These are phyloP conservation scores for Epichloe typhina DNA, from an alignment of 2,329 filamentous ascomycete species.

Conservation along the genomic window DNA sequence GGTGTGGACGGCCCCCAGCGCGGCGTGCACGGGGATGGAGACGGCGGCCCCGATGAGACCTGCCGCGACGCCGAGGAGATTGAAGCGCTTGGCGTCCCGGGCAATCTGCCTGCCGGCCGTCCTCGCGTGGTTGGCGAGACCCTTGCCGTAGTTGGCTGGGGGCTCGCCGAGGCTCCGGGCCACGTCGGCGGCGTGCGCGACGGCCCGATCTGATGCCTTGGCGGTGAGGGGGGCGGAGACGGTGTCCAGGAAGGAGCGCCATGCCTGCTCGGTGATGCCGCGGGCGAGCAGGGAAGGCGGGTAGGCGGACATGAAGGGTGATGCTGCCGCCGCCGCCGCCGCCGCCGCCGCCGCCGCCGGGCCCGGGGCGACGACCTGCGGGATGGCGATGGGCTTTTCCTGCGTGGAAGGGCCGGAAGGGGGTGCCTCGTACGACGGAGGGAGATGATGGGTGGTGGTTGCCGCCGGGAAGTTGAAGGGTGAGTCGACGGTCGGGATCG, in stretches of 20 bases:
- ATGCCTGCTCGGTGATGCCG: constrained; percentile 23
- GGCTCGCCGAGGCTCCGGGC: too few relatives aligned
- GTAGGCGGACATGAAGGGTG: constrained; percentile 24
- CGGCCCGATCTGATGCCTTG: constrained; percentile 28
- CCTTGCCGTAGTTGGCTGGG: too few relatives aligned
- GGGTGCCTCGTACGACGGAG: constrained; percentile 15
- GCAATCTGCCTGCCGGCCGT: too few relatives aligned
- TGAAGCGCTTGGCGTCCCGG: too few relatives aligned
- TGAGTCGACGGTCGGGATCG: constrained; percentile 6
- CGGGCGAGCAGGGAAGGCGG: constrained; percentile 23
- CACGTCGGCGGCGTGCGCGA: constrained; percentile 11
- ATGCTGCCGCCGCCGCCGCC: constrained; percentile 14
- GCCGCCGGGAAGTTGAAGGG: constrained; percentile 27
- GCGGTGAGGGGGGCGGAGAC: constrained; percentile 33
- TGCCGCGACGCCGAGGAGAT: too few relatives aligned
- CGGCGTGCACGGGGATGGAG: too few relatives aligned
- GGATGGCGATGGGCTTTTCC: constrained; percentile 25
- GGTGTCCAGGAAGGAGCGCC: constrained; percentile 23
- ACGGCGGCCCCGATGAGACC: too few relatives aligned
- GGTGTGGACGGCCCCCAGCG: too few relatives aligned
- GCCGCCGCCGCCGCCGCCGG: neutral
- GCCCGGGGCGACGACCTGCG: constrained; percentile 20
- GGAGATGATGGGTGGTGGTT: constrained; percentile 1
- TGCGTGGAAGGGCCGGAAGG: constrained; percentile 2
- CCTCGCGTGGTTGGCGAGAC: constrained; percentile 17